Evolutionary conservation across 441 rosid genomes (phyloP).

Genomic region (Erodium moschatum): DNA sequence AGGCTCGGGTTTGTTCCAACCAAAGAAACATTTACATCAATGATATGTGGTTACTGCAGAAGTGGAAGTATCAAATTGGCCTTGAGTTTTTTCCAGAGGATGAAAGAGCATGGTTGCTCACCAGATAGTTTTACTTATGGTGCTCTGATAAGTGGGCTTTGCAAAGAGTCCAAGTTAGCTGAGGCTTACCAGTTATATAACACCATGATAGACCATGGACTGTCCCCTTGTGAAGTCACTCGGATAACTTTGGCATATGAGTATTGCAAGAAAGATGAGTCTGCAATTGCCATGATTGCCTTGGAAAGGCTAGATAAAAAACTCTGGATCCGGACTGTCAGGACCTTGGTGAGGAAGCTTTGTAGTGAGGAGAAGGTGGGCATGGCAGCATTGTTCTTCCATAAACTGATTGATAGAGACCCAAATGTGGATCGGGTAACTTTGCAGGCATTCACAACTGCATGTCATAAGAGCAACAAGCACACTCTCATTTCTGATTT

Average conservation of each 20-base stretch:
- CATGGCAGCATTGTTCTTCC: slow-evolving; percentile 64
- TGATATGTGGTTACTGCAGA: slow-evolving; percentile 64
- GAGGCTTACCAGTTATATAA: slow-evolving; percentile 58
- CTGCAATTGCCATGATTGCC: slow-evolving; percentile 69
- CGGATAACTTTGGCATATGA: slow-evolving; percentile 71
- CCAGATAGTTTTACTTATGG: slow-evolving; percentile 74
- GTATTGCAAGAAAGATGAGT: slow-evolving; percentile 60
- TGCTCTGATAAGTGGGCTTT: slow-evolving; percentile 68
- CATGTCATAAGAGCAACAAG: slow-evolving; percentile 69
- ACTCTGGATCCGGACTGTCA: slow-evolving; percentile 72
- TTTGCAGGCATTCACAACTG: slow-evolving; percentile 59
- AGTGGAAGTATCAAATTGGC: slow-evolving; percentile 43
- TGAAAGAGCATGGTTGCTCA: slow-evolving; percentile 48
- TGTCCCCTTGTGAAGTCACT: slow-evolving; percentile 69
- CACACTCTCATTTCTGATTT: slow-evolving; percentile 61
- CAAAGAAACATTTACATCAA: slow-evolving; percentile 78
- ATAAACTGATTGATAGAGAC: slow-evolving; percentile 54
- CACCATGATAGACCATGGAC: slow-evolving; percentile 58
- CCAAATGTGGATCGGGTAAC: slow-evolving; percentile 49
- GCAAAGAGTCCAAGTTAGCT: slow-evolving; percentile 62
- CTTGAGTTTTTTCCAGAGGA: slow-evolving; percentile 41
- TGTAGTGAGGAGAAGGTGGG: slow-evolving; percentile 79
- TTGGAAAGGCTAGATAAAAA: slow-evolving; percentile 62
- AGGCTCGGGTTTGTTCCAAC: slow-evolving; percentile 52
- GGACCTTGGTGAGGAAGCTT: slow-evolving; percentile 68